Evolutionary conservation across 1,284 basidiomycete species (phyloP).

Genomic region (Austroboletus novae-zelandiae): DNA sequence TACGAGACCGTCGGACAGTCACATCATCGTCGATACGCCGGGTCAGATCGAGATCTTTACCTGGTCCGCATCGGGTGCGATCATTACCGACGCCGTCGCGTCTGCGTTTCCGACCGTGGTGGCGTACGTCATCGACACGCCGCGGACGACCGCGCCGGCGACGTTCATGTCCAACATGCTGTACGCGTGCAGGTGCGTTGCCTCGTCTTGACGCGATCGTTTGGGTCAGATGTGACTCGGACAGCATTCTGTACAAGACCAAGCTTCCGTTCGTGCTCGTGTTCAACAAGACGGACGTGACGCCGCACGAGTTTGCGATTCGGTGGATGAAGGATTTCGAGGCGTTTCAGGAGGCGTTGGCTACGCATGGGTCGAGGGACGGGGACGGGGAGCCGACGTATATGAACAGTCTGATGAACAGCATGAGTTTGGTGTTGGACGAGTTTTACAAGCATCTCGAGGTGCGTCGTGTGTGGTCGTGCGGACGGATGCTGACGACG

Average conservation of each 20-base stretch:
- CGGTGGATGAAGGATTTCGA: conserved; percentile 99
- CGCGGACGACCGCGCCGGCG: conserved; percentile 90
- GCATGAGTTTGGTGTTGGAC: conserved; percentile 97
- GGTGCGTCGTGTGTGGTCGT: conserved; percentile 40
- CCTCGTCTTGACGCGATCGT: background rate
- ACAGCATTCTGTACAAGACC: conserved; percentile 96
- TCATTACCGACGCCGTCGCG: conserved; percentile 98
- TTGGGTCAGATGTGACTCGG: background rate
- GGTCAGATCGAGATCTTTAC: conserved; percentile 99
- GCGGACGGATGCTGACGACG: conserved; percentile 1
- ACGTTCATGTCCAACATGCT: conserved; percentile 99
- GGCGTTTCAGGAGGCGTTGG: conserved; percentile 73
- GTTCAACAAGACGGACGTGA: conserved; percentile 98
- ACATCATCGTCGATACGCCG: conserved; percentile 95
- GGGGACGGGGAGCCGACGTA: conserved; percentile 92
- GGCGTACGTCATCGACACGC: conserved; percentile 98
- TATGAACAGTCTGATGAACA: conserved; percentile 99
- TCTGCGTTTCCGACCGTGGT: conserved; percentile 91
- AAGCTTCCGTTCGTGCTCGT: conserved; percentile 96
- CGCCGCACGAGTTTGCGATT: conserved; percentile 85
- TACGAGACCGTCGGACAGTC: conserved; percentile 48
- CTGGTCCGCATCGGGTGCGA: conserved; percentile 98
- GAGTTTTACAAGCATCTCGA: conserved; percentile 98
- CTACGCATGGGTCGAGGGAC: conserved; percentile 66
- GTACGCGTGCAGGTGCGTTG: conserved; percentile 89